Evolutionary conservation across 345 rosid genomes (phyloP).

Genomic region (Aquilaria yunnanensis): DNA sequence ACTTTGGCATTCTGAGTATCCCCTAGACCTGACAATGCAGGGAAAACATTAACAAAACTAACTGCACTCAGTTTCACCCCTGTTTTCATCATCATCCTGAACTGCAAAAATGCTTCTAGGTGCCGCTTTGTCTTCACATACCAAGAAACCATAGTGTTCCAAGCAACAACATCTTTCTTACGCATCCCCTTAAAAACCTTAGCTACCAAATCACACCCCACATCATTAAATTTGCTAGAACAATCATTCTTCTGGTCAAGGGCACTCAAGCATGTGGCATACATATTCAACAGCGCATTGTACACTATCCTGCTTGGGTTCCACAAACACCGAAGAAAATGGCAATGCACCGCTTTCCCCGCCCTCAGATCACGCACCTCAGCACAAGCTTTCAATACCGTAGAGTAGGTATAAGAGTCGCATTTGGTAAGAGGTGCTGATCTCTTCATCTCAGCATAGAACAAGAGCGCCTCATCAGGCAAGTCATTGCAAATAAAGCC

Average conservation of each 20-base stretch:
- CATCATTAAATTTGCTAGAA: conserved; percentile 15
- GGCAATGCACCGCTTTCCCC: conserved; percentile 80
- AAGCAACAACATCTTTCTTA: conserved; percentile 68
- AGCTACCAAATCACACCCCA: conserved; percentile 46
- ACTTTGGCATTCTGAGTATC: conserved; percentile 42
- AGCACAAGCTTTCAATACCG: conserved; percentile 79
- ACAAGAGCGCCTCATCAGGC: conserved; percentile 64
- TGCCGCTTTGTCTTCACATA: conserved; percentile 61
- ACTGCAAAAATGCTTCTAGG: conserved; percentile 44
- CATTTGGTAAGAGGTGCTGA: conserved; percentile 37
- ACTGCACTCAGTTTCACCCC: conserved; percentile 63
- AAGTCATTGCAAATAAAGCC: conserved; percentile 76
- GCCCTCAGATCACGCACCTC: conserved; percentile 36
- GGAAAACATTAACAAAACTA: conserved; percentile 75
- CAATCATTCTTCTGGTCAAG: conserved; percentile 15
- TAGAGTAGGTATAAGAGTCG: conserved; percentile 82
- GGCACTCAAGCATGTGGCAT: conserved; percentile 44
- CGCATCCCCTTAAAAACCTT: conserved; percentile 58
- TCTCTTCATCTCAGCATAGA: conserved; percentile 62
- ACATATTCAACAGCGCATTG: conserved; percentile 80
- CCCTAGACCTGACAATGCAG: conserved; percentile 49
- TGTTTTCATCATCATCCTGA: conserved; percentile 56
- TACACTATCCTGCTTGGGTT: conserved; percentile 68
- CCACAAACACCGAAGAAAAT: conserved; percentile 57
- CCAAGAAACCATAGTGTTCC: conserved; percentile 83